Evolutionary conservation across 805 yeast species (phyloP), one percentile per base, ranked within the genome.

Genomic region (Yarrowia sp.): DNA sequence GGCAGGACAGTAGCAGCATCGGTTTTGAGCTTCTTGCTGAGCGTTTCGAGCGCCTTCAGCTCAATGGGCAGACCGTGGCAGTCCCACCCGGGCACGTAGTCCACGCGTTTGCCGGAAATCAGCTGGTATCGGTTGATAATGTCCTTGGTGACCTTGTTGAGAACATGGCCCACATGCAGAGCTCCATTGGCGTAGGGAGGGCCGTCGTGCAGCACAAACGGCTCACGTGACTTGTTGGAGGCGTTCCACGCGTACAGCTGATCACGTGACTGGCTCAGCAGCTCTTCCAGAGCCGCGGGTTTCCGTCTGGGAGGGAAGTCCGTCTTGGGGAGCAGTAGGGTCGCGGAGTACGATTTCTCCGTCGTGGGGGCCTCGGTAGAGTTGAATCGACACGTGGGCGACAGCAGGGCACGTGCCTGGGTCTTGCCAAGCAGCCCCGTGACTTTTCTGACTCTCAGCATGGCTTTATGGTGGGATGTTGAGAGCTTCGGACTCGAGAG

Each of bases 171-270:
- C 92, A 93, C 77, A 76, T 95, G 99, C 24, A 95, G 79, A 70
- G 89, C 92, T 3, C 98, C 99, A 75, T 95, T 95, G 13, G 99
- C 98, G 78, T 94, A 95, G 0, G 99, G 99, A 0, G 99, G 99
- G 0, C 99, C 99, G 78, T 95, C 99, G 72, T 93, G 98, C 0
- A 95, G 79, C 1, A 89, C 83, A 72, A 89, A 94, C 42, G 83
- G 70, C 19, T 52, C 52, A 40, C 20, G 84, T 78, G 1, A 80
- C 78, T n/a, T 70, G 67, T 49, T 71, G 71, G 30, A 76, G 71
- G 40, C 72, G 72, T 67, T 69, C 68, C 91, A 83, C 13, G 79
- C 73, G 76, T 94, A 94, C 17, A 94, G 79, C 1, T 82, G 80
- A 30, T 83, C 81, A 2, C 66, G 55, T 0, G 66, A 61, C 55